These are phyloP conservation scores for Fusarium newnesense DNA, from an alignment of 2,329 filamentous ascomycete species.

Conservation along the genomic window DNA sequence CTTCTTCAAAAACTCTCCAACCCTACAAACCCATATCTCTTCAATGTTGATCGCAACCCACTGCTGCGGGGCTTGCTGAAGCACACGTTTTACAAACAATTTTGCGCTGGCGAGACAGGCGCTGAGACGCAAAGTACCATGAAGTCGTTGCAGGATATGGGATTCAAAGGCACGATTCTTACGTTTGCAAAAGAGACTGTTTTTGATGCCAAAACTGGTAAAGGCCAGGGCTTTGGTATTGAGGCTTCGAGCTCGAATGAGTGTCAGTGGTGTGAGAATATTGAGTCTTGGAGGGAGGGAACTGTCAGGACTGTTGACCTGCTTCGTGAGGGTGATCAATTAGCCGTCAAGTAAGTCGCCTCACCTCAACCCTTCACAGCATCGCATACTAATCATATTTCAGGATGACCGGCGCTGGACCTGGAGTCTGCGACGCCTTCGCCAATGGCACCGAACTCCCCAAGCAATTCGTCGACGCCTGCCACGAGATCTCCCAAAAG, in stretches of 20 bases:
- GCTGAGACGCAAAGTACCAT: constrained; percentile 57
- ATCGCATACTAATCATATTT: neutral
- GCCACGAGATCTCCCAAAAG: constrained; percentile 53
- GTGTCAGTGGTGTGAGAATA: constrained; percentile 49
- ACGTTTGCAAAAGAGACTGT: constrained; percentile 62
- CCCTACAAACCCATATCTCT: constrained; percentile 49
- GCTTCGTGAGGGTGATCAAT: constrained; percentile 48
- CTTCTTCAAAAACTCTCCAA: constrained; percentile 50
- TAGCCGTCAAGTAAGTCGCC: constrained; percentile 52
- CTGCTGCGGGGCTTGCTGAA: constrained; percentile 59
- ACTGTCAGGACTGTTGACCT: constrained; percentile 47
- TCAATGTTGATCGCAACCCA: constrained; percentile 61
- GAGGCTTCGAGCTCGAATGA: constrained; percentile 54
- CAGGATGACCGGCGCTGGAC: constrained; percentile 56
- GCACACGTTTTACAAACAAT: constrained; percentile 64
- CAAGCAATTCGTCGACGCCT: constrained; percentile 54
- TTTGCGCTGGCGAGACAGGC: constrained; percentile 63
- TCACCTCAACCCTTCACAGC: fast-evolving
- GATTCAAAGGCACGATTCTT: constrained; percentile 66
- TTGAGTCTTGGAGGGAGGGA: constrained; percentile 51
- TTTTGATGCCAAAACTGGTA: constrained; percentile 51
- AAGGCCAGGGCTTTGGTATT: constrained; percentile 31
- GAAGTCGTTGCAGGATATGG: constrained; percentile 57
- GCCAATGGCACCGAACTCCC: constrained; percentile 49
- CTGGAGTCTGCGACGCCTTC: constrained; percentile 52